Conservation (phyloP, 257 asterid genomes). For the Plantago major region DNA sequence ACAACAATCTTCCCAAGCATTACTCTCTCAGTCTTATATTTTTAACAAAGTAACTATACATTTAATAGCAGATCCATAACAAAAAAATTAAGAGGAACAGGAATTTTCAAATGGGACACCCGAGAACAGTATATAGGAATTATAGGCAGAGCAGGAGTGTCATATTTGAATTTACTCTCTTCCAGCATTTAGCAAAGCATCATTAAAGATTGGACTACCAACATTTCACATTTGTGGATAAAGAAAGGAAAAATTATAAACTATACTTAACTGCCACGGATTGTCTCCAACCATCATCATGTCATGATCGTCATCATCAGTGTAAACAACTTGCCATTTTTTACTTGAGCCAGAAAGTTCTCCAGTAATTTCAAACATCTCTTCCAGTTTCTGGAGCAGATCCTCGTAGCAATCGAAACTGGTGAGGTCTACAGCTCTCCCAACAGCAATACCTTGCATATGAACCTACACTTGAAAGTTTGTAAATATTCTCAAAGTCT, state of each 20-base stretch:
- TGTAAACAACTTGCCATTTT: conserved; percentile 97
- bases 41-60: too few species aligned
- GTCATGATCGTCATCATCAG: conserved; percentile 95
- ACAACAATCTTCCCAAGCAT: too few species aligned
- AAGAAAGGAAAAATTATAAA: conserved; percentile 8
- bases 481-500: too few species aligned
- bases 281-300: conserved; percentile 99
- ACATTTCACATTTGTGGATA: conserved; percentile 1
- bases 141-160: too few species aligned
- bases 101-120: too few species aligned
- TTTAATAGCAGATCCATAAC: too few species aligned
- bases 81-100: too few species aligned
- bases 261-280: conserved; percentile 96
- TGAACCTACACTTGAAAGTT: too few species aligned
- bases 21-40: too few species aligned
- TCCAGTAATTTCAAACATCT: conserved; percentile 83
- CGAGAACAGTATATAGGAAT: too few species aligned
- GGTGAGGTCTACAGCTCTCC: conserved; percentile 89
- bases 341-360: conserved; percentile 64
- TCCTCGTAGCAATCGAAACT: conserved; percentile 72
- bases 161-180: too few species aligned
- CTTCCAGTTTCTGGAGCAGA: conserved; percentile 79
- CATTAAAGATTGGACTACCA: conserved; percentile 8
- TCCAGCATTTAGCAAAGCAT: too few species aligned
- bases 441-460: conserved; percentile 95